Evolutionary conservation across 139 green algal species (phyloP).

Genomic region (Nannochloris sp.): DNA sequence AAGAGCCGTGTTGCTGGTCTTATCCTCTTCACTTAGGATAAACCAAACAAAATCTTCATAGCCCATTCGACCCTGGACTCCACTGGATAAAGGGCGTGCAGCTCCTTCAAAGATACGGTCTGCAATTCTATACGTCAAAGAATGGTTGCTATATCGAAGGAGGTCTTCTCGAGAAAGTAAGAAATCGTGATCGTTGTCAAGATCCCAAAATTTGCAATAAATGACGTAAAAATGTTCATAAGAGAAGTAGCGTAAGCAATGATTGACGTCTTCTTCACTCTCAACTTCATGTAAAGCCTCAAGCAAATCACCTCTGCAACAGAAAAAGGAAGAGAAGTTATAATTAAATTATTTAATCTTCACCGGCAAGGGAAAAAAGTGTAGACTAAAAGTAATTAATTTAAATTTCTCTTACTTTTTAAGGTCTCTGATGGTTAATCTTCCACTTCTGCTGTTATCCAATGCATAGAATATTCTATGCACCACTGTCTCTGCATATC

Average conservation of each 20-base stretch:
- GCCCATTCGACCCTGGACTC: conserved; percentile 75
- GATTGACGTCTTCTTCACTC: conserved; percentile 95
- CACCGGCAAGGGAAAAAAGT: background rate
- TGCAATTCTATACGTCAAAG: conserved; percentile 91
- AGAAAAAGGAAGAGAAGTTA: conserved; percentile 15
- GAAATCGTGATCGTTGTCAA: conserved; percentile 98
- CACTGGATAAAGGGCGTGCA: conserved; percentile 51
- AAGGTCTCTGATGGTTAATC: conserved; percentile 76
- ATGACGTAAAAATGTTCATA: conserved; percentile 99
- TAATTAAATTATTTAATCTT: background rate
- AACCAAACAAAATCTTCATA: conserved; percentile 99
- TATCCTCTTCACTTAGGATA: conserved; percentile 98
- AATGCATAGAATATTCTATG: conserved; percentile 95
- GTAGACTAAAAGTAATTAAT: background rate
- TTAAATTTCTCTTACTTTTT: conserved; percentile 46
- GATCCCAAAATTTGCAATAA: conserved; percentile 99
- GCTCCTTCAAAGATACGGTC: conserved; percentile 89
- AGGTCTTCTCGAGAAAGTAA: conserved; percentile 86
- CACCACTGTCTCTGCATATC: conserved; percentile 96
- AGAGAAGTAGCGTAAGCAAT: conserved; percentile 84
- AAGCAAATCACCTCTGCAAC: conserved; percentile 83
- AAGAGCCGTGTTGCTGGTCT: conserved; percentile 79
- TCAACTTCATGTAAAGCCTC: conserved; percentile 78
- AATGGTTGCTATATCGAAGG: conserved; percentile 88
- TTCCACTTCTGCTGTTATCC: conserved; percentile 70